Evolutionary conservation across 805 yeast genomes (phyloP).

Genomic region (Candida sanyiensis): DNA sequence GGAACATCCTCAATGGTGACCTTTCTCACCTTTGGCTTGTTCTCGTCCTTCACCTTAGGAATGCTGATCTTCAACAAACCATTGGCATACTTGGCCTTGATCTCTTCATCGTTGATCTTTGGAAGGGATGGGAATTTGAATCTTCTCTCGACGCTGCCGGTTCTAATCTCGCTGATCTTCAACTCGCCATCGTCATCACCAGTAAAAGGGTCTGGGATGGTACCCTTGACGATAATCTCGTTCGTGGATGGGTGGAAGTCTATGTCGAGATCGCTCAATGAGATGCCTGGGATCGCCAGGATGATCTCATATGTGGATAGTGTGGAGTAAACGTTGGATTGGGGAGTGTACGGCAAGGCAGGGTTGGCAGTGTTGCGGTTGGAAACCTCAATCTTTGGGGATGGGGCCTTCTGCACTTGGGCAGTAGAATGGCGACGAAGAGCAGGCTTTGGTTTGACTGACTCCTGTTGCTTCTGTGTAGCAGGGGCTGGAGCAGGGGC

Average conservation of each 20-base stretch:
- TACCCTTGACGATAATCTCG: slow-evolving; percentile 49
- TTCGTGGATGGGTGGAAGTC: slow-evolving; percentile 55
- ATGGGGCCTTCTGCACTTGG: slow-evolving; percentile 21
- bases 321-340: slow-evolving; percentile 51
- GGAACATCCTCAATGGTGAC: slow-evolving; percentile 44
- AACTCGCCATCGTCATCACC: slow-evolving; percentile 27
- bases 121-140: slow-evolving; percentile 51
- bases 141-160: slow-evolving; percentile 53
- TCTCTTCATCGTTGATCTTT: slow-evolving; percentile 45
- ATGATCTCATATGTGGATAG: slow-evolving; percentile 41
- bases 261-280: slow-evolving; percentile 44
- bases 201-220: slow-evolving; percentile 24
- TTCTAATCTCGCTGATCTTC: slow-evolving; percentile 47
- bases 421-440: slow-evolving; percentile 22
- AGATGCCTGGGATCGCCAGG: slow-evolving; percentile 55
- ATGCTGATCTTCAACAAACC: slow-evolving; percentile 49
- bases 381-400: slow-evolving; percentile 26
- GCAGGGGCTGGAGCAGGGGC: too few species aligned
- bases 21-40: slow-evolving; percentile 36
- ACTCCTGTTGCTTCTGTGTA: neutral
- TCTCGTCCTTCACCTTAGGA: slow-evolving; percentile 39
- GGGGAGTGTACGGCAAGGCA: slow-evolving; percentile 50
- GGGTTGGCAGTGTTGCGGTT: slow-evolving; percentile 23
- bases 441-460: slow-evolving; percentile 8
- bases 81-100: slow-evolving; percentile 47